Conservation (phyloP, 2,329 filamentous ascomycete genomes). For the Calonectria hongkongensis region DNA sequence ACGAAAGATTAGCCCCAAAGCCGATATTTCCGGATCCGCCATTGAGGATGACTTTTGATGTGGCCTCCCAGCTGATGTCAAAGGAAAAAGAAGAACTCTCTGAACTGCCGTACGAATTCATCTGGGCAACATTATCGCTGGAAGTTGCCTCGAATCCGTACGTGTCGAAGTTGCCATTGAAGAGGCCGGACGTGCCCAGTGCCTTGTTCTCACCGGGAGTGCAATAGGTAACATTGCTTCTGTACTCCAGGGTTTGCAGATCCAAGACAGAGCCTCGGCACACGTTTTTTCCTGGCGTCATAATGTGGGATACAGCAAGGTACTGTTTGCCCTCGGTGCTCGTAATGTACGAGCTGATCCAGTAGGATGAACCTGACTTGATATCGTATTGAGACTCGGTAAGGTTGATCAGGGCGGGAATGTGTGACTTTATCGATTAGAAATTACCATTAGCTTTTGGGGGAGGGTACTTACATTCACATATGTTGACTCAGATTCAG, state of each 20-base stretch:
- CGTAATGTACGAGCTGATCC: conserved; percentile 29
- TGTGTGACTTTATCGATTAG: background rate
- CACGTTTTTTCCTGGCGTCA: background rate
- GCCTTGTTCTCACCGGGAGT: background rate
- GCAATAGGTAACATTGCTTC: conserved; percentile 27
- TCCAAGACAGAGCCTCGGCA: conserved; percentile 26
- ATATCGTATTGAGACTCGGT: conserved; percentile 21
- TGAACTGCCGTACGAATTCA: background rate
- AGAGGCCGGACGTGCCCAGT: background rate
- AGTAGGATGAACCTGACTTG: conserved; percentile 7
- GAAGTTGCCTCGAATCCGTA: conserved; percentile 18
- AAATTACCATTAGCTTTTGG: too few relatives aligned
- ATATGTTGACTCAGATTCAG: conserved; percentile 6
- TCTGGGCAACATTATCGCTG: conserved; percentile 15
- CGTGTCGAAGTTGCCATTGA: background rate
- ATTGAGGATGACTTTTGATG: conserved; percentile 10
- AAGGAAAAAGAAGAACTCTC: conserved; percentile 15
- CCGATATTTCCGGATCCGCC: conserved; percentile 15
- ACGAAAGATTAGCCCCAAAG: background rate
- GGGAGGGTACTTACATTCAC: background rate
- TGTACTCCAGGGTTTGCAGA: conserved; percentile 14
- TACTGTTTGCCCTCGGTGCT: conserved; percentile 22
- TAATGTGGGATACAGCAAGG: conserved; percentile 22
- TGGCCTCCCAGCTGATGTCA: conserved; percentile 25
- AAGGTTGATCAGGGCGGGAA: conserved; percentile 11